Conservation (phyloP, 2,329 filamentous ascomycete species). For the Claviceps pazoutovae region DNA sequence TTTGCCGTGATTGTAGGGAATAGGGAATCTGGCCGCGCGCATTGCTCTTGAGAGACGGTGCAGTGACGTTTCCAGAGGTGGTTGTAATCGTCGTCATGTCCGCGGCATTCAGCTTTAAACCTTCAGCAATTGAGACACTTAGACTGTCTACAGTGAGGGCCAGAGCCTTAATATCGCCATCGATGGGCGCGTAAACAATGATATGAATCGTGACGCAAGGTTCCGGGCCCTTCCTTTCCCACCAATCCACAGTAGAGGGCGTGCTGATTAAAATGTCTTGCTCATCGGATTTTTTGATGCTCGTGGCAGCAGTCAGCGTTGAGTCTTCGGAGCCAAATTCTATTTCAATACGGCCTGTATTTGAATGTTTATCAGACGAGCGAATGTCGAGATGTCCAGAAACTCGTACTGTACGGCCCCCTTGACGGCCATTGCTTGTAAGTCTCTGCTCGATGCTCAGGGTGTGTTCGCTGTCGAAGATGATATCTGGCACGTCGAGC, state of each 20-base stretch:
- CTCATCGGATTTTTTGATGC: constrained; percentile 10
- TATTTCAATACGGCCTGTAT: constrained; percentile 26
- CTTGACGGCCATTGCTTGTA: constrained; percentile 9
- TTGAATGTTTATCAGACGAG: constrained; percentile 17
- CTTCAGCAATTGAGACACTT: constrained; percentile 25
- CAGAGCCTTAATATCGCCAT: constrained; percentile 24
- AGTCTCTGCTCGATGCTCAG: constrained; percentile 28
- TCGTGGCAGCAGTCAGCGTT: constrained; percentile 19
- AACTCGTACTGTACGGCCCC: constrained; percentile 21
- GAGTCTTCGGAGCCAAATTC: constrained; percentile 32
- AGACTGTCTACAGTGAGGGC: constrained; percentile 24
- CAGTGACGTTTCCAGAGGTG: constrained; percentile 19
- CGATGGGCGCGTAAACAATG: constrained; percentile 32
- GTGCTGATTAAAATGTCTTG: constrained; percentile 28
- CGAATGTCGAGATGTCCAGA: constrained; percentile 33
- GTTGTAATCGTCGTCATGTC: constrained; percentile 20
- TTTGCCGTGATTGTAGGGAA: constrained; percentile 27
- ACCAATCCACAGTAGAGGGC: constrained; percentile 22
- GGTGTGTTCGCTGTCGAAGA: constrained; percentile 20
- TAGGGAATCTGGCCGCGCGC: constrained; percentile 20
- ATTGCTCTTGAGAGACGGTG: constrained; percentile 10
- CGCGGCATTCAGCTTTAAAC: constrained; percentile 22
- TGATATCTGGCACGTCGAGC: constrained; percentile 11
- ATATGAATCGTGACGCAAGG: constrained; percentile 17
- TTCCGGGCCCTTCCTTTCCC: constrained; percentile 10